These are phyloP conservation scores for Thraustochytrium sp. DNA, from an alignment of 352 stramenopile genomes.

Conservation along the genomic window DNA sequence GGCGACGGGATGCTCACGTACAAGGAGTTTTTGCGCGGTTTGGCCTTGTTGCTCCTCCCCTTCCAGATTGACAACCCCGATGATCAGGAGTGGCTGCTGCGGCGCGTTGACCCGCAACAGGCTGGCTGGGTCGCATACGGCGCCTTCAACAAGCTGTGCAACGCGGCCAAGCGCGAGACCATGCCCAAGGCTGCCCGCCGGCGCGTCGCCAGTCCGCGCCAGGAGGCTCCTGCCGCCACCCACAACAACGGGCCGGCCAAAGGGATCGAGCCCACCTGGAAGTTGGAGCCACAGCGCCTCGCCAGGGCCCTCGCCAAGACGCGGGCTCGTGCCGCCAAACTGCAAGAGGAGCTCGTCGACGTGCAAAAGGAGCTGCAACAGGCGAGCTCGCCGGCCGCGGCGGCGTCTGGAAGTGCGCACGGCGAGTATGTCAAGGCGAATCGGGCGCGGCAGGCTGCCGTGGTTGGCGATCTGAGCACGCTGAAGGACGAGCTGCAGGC, in stretches of 20 bases:
- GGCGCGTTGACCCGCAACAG: not conserved
- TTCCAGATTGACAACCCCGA: not conserved
- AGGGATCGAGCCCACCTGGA: too few relatives aligned
- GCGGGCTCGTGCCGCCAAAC: too few relatives aligned
- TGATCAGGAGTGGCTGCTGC: not conserved
- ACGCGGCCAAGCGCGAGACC: not conserved
- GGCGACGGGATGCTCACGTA: not conserved
- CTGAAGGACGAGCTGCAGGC: not conserved
- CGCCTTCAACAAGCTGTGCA: not conserved
- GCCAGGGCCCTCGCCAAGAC: too few relatives aligned
- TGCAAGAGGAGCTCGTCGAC: too few relatives aligned
- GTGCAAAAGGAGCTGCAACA: too few relatives aligned
- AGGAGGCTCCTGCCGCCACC: too few relatives aligned
- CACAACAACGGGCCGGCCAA: too few relatives aligned
- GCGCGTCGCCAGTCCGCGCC: too few relatives aligned
- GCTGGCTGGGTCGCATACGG: not conserved
- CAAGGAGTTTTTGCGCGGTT: slow-evolving; percentile 2
- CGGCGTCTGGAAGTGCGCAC: too few relatives aligned
- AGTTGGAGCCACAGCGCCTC: too few relatives aligned
- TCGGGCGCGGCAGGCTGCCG: not conserved
- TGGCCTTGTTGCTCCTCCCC: not conserved
- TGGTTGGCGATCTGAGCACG: not conserved
- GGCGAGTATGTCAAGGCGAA: not conserved
- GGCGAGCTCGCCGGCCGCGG: too few relatives aligned
- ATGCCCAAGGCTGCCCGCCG: not conserved